Evolutionary conservation across 148 eudicot species (phyloP).

Genomic region (Silene conica): DNA sequence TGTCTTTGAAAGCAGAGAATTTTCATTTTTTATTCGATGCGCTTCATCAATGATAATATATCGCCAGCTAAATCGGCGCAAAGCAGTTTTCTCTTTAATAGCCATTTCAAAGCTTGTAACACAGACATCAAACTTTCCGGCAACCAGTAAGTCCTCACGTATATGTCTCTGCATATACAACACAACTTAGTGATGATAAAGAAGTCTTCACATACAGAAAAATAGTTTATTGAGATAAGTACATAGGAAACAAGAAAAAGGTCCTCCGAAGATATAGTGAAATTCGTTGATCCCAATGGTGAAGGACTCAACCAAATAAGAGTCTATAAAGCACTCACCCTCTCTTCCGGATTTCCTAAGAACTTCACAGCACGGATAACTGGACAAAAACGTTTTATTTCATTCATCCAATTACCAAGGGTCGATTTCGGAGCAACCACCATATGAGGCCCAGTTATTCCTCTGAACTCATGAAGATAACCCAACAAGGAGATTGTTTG

Average conservation of each 20-base stretch:
- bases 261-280: background rate
- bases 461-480: conserved; percentile 90
- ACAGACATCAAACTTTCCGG: conserved; percentile 97
- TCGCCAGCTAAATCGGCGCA: conserved; percentile 98
- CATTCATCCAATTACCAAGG: conserved; percentile 99
- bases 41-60: conserved; percentile 99
- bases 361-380: conserved; percentile 80
- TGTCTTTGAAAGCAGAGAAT: conserved; percentile 93
- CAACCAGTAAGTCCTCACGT: conserved; percentile 78
- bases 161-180: conserved; percentile 61
- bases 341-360: conserved; percentile 93
- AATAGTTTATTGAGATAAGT: background rate
- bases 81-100: conserved; percentile 69
- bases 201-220: background rate
- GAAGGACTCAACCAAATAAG: background rate
- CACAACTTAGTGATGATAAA: conserved; percentile 3
- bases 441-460: conserved; percentile 98
- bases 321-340: conserved; percentile 41
- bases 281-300: background rate
- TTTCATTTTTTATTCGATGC: conserved; percentile 96
- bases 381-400: conserved; percentile 92
- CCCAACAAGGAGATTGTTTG: conserved; percentile 97
- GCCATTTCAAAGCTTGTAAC: conserved; percentile 99
- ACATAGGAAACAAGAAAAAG: background rate
- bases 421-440: conserved; percentile 99